phyloP scores from a whole-genome alignment of 257 asterid species.

The Scutellaria baicalensis region DNA sequence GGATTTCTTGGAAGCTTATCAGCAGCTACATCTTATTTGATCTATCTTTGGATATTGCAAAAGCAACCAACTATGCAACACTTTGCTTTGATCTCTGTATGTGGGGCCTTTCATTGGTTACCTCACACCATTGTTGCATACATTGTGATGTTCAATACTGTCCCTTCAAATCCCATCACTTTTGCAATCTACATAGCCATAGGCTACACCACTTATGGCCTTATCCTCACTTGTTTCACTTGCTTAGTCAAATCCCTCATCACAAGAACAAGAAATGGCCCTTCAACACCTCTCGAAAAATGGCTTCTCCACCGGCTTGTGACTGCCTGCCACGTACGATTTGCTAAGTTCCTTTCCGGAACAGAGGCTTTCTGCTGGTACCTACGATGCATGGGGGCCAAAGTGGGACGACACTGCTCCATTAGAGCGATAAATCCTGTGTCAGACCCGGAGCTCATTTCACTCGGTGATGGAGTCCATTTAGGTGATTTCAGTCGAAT shows the following conservation, averaged over 20 bases:
- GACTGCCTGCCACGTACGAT: constrained; percentile 39
- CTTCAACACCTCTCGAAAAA: constrained; percentile 6
- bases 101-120: constrained; percentile 61
- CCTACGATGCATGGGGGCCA: constrained; percentile 47
- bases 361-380: constrained; percentile 55
- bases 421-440: constrained; percentile 62
- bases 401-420: constrained; percentile 57
- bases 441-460: constrained; percentile 35
- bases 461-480: constrained; percentile 56
- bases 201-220: constrained; percentile 40
- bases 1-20: constrained; percentile 54
- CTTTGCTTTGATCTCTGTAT: constrained; percentile 34
- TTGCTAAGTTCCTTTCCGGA: constrained; percentile 52
- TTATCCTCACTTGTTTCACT: constrained; percentile 38
- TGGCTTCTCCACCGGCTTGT: constrained; percentile 41
- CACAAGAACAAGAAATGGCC: constrained; percentile 6
- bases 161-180: constrained; percentile 26
- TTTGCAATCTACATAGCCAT: constrained; percentile 39
- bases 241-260: constrained; percentile 21
- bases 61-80: constrained; percentile 27
- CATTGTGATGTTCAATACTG: constrained; percentile 16
- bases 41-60: constrained; percentile 33
- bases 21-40: constrained; percentile 39
- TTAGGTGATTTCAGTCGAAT: constrained; percentile 59
- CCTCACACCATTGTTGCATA: constrained; percentile 48